Evolutionary conservation across 352 stramenopile species (phyloP).

Genomic region (Globisporangium nunn): DNA sequence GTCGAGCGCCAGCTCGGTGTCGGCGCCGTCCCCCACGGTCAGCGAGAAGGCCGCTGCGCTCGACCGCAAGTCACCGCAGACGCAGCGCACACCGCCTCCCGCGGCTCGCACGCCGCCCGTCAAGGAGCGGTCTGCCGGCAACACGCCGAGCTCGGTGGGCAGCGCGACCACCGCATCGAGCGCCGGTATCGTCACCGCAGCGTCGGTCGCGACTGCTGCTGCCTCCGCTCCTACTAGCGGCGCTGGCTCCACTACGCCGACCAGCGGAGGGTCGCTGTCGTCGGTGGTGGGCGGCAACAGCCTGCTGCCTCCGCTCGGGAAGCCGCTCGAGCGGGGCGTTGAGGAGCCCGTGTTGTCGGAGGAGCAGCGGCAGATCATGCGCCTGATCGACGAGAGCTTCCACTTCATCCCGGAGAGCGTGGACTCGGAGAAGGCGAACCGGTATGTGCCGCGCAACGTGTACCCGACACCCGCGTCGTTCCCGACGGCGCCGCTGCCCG

Average conservation of each 20-base stretch:
- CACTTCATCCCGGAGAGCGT: constrained; percentile 85
- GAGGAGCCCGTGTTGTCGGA: constrained; percentile 46
- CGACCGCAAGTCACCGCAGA: constrained; percentile 11
- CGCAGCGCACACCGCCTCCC: constrained; percentile 11
- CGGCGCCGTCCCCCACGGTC: constrained; percentile 27
- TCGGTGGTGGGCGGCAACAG: constrained; percentile 9
- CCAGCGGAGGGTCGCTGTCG: constrained; percentile 4
- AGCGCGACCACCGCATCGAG: background rate
- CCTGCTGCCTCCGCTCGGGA: constrained; percentile 4
- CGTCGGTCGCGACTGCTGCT: constrained; percentile 2
- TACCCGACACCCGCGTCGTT: constrained; percentile 91
- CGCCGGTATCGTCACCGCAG: constrained; percentile 9
- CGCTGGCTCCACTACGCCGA: background rate
- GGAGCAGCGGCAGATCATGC: constrained; percentile 73
- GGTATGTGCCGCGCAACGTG: constrained; percentile 93
- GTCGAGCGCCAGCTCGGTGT: constrained; percentile 15
- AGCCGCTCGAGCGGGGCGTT: constrained; percentile 6
- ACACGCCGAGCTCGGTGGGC: constrained; percentile 10
- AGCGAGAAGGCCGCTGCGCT: constrained; percentile 15
- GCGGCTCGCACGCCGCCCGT: constrained; percentile 10
- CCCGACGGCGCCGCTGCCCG: constrained; percentile 78
- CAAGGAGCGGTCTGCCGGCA: constrained; percentile 14
- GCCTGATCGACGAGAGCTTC: constrained; percentile 87
- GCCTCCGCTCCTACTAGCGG: background rate
- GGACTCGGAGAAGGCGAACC: constrained; percentile 88